Evolutionary conservation across 2,329 filamentous ascomycete genomes (phyloP), one percentile per base, ranked within the genome.

Genomic region (Trichophyton verrucosum): DNA sequence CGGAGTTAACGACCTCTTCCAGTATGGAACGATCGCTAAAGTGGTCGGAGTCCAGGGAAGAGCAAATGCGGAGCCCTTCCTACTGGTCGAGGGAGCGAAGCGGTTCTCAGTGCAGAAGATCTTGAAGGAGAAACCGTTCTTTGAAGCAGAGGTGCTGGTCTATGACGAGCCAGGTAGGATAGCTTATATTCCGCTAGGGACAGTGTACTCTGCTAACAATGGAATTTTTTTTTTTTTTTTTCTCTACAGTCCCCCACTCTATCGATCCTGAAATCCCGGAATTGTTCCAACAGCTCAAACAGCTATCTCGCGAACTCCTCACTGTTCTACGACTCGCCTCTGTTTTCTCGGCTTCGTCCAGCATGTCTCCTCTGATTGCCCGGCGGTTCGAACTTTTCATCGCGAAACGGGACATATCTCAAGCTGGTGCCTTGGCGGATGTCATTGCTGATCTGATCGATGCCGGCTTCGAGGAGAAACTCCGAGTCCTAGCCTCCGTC

Each of bases 381-480:
- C 84, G 91, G 58, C 84, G 91, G 59, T 82, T 99, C 49, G 91
- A 97, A 69, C 76, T 91, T 59, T 94, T 90, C 73, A 96, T 99
- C 65, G 81, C 85, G 36, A 85, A 87, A 72, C 95, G 94, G 71
- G 86, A 90, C 62, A 73, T 94, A 58, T 80, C 83, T 47, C 91
- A 97, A 66, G 91, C 91, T 1, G 92, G 92, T 1, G 78, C 85
- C 7, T 80, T 99, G 8, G 92, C 94, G 5, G 94, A 99, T 72
- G 97, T 97, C 72, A 96, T 99, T 90, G 87, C 90, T 44, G 95
- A 96, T 70, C 82, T 97, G 24, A 83, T 95, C 2, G 90, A 96
- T 64, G 86, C 88, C 58, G 87, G 85, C 8, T 88, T 95, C 65
- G 90, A 96, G 72, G 94, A 99, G 71, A 96, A 95, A 73, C 80